phyloP scores from a whole-genome alignment of 148 eudicot genomes.

The Chenopodium berlandieri region DNA sequence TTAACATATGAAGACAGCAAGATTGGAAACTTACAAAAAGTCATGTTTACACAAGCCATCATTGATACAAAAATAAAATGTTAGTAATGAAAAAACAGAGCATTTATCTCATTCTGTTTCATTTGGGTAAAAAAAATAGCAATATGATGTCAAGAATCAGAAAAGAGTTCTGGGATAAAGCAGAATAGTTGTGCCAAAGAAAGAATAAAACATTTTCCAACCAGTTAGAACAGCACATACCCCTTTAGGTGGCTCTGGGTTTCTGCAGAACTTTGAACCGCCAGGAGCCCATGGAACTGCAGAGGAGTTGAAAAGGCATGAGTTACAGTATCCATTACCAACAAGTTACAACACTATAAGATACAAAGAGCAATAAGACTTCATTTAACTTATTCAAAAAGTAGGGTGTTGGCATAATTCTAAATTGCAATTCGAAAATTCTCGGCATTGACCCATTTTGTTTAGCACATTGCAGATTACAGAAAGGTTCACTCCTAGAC shows the following conservation, averaged over 20 bases:
- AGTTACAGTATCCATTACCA: not conserved
- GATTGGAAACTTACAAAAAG: not conserved
- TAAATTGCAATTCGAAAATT: not conserved
- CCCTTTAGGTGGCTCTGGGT: slow-evolving; percentile 81
- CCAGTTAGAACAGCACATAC: slow-evolving; percentile 36
- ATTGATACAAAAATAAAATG: not conserved
- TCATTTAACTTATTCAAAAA: not conserved
- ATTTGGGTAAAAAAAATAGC: not conserved
- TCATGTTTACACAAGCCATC: not conserved
- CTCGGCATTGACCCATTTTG: not conserved
- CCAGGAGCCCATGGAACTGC: slow-evolving; percentile 99
- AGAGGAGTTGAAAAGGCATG: slow-evolving; percentile 14
- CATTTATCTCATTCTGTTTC: not conserved
- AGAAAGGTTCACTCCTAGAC: not conserved
- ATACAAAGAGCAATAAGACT: not conserved
- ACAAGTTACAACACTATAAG: not conserved
- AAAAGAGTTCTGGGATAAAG: not conserved
- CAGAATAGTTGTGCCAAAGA: not conserved
- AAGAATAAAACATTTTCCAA: not conserved
- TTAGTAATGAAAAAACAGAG: not conserved
- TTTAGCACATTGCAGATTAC: not conserved
- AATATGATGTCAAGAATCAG: not conserved
- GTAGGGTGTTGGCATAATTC: not conserved
- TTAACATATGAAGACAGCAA: not conserved
- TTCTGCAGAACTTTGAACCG: slow-evolving; percentile 78